Evolutionary conservation across 805 yeast species (phyloP), one percentile per base, ranked within the genome.

Genomic region (Candida awuae): DNA sequence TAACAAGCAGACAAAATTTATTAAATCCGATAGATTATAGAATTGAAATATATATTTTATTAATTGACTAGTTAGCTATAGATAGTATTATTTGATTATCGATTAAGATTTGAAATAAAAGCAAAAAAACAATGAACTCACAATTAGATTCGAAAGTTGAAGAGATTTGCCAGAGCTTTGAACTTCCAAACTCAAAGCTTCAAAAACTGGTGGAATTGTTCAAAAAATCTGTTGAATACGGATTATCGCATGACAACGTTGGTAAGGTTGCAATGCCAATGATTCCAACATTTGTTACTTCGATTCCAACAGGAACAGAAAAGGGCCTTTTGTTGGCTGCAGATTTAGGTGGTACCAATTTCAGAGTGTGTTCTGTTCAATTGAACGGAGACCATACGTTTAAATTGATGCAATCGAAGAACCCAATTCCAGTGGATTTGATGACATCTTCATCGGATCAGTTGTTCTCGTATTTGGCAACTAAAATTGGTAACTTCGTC

Each of bases 261-360:
- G 65, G 61, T 18, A 58, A 67, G 26, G 56, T 53, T 38, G 77
- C 71, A 55, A 63, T 84, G 65, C 90, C 92, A 29, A 92, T 90
- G 98, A 85, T 92, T 51, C 97, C 97, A 27, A 75, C 95, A 1
- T 90, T 62, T 56, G 95, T 90, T 25, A 84, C 95, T 8, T 70
- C 73, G 9, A 72, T 85, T 41, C 98, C 98, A 17, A 73, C 71
- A 31, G 98, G 98, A 32, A 68, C 73, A 34, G 98, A 90, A 58
- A 68, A 67, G 39, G 97, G 97, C 32, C 67, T 84, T 29, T 76
- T 71, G 46, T 65, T 90, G 44, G 97, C 97, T 39, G 95, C 92
- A 4, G 97, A 90, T 56, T 69, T 90, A 38, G 98, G 98, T 46
- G 97, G 97, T 36, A 88, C 97, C 42, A 88, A 92, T 60, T 86